Base-by-base conservation (phyloP, 768 basidiomycete genomes). In the Lactarius quietus region DNA sequence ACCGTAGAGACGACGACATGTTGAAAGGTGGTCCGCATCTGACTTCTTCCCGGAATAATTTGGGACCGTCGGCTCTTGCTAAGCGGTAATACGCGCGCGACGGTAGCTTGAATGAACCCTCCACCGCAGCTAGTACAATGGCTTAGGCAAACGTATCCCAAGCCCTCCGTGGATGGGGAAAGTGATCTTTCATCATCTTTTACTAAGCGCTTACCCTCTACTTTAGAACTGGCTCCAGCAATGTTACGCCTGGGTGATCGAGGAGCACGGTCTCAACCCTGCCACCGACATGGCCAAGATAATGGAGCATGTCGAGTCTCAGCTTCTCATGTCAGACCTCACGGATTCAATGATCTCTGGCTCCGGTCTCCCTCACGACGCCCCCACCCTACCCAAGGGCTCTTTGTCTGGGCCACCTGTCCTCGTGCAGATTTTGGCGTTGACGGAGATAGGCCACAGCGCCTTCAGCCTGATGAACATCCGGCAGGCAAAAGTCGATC, bases 401-500 rank as follows among this genome's bases (percentile, higher is more conserved):
- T 77, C 78, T 0, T 67, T 79, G 17, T 70, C 71, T 1, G 80
- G 81, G 7, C 67, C 78, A 7, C 85, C 88, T 1, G 75, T 91
- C 36, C 84, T 93, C 41, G 88, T 95, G 12, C 89, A 97, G 71
- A 82, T 97, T 31, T 76, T 79, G 20, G 80, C 83, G 17, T 83
- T 96, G n/a, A 91, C 86, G 20, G 95, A 98, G 62, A 87, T 97
- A 26, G 92, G 88, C 0, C 78, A 83, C 52, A 93, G 93, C 69
- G 95, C 95, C 0, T 91, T 93, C 71, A 85, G 80, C 59, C 80
- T 97, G 20, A 82, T 88, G 65, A 90, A 90, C 69, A 82, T 84
- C 28, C 82, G 89, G 26, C 80, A 85, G 60, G 84, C 86, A 15
- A 79, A 92, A 38, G 77, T 83, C 61, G 83, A 86, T 55, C 82